Evolutionary conservation across 495 filamentous ascomycete species (phyloP).

Genomic region (Aeminium ludgeri): DNA sequence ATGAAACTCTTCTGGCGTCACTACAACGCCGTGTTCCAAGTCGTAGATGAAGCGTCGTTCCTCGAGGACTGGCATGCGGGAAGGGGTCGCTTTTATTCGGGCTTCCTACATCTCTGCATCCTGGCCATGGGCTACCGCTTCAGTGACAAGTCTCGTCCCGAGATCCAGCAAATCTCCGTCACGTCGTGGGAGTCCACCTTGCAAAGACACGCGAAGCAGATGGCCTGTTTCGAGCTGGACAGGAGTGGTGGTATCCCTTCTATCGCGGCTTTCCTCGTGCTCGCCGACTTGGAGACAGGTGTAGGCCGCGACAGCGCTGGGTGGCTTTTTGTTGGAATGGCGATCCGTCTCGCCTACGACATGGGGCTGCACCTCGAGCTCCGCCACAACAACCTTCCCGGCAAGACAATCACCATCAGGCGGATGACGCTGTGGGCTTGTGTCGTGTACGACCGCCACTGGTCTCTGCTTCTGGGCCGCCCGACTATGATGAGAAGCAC

Average conservation of each 20-base stretch:
- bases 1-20: conserved; percentile 36
- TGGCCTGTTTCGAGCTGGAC: conserved; percentile 36
- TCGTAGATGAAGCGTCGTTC: conserved; percentile 33
- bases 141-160: conserved; percentile 30
- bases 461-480: conserved; percentile 34
- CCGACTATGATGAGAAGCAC: conserved; percentile 35
- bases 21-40: conserved; percentile 31
- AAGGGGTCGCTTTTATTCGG: conserved; percentile 31
- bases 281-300: conserved; percentile 36
- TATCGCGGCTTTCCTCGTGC: conserved; percentile 33
- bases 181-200: conserved; percentile 34
- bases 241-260: conserved; percentile 32
- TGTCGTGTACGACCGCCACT: conserved; percentile 36
- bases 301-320: conserved; percentile 35
- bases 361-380: conserved; percentile 34
- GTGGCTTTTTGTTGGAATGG: conserved; percentile 37
- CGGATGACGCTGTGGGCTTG: conserved; percentile 33
- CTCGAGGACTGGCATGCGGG: conserved; percentile 31
- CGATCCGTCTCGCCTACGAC: conserved; percentile 34
- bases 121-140: conserved; percentile 36
- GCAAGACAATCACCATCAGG: conserved; percentile 28
- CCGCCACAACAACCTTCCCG: conserved; percentile 21
- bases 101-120: conserved; percentile 36
- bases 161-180: conserved; percentile 31
- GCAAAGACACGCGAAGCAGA: conserved; percentile 35